Percentiles rank a stretch among this genome's conserved stretches.
These are phyloP conservation scores for Hygrophorus pudorinus DNA, from an alignment of 768 basidiomycete species.

Conservation along the genomic window DNA sequence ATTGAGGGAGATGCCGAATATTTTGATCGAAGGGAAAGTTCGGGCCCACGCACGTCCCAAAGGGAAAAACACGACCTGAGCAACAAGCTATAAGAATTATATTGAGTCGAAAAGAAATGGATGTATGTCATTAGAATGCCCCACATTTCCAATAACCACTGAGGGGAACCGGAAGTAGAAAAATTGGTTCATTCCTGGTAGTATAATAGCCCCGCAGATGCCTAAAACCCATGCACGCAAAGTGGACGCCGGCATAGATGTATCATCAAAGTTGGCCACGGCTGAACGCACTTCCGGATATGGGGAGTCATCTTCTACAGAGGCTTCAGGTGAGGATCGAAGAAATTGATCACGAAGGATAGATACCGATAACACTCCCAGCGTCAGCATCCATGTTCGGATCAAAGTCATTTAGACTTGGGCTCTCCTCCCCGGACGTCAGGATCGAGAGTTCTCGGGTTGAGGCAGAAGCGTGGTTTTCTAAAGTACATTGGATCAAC, in stretches of 20 bases:
- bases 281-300: conserved; percentile 69
- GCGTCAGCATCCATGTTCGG: too few relatives aligned
- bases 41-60: conserved; percentile 60
- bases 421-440: too few relatives aligned
- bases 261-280: conserved; percentile 59
- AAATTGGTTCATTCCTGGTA: conserved; percentile 71
- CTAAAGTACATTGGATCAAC: too few relatives aligned
- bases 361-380: too few relatives aligned
- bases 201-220: conserved; percentile 42
- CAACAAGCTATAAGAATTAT: conserved; percentile 36
- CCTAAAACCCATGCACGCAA: conserved; percentile 56
- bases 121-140: conserved; percentile 10
- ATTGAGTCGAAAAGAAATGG: conserved; percentile 2
- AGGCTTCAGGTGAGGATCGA: too few relatives aligned
- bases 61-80: conserved; percentile 62
- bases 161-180: conserved; percentile 66
- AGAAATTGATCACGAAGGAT: too few relatives aligned
- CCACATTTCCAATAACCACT: conserved; percentile 44
- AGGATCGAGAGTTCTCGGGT: too few relatives aligned
- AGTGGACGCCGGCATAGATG: conserved; percentile 35
- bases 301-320: conserved; percentile 57
- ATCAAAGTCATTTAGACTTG: too few relatives aligned
- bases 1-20: conserved; percentile 57
- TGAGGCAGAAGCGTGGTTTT: too few relatives aligned
- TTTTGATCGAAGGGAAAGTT: conserved; percentile 36